phyloP scores from a whole-genome alignment of 805 yeast species.

The Metschnikowia lachancei region DNA sequence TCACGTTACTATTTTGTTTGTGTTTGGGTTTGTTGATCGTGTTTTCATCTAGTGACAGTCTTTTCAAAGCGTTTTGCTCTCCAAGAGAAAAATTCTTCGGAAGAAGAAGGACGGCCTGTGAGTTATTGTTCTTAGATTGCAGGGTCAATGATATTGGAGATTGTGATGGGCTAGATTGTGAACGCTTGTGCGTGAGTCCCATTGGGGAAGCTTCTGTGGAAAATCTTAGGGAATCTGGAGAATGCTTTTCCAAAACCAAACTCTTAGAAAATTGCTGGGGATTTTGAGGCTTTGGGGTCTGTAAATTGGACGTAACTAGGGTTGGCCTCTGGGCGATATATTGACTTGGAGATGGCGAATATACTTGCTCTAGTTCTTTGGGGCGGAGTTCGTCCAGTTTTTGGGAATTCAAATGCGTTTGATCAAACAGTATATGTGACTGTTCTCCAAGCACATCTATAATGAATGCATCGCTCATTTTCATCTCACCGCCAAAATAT shows the following conservation, averaged over 20 bases:
- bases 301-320: constrained; percentile 16
- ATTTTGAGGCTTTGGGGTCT: constrained; percentile 38
- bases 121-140: constrained; percentile 19
- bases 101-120: constrained; percentile 48
- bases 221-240: constrained; percentile 14
- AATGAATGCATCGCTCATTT: constrained; percentile 59
- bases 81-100: constrained; percentile 46
- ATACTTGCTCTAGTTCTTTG: neutral
- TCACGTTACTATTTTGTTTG: constrained; percentile 15
- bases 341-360: constrained; percentile 5
- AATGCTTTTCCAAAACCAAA: constrained; percentile 7
- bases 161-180: constrained; percentile 35
- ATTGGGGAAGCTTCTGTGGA: constrained; percentile 5
- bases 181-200: constrained; percentile 21
- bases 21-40: constrained; percentile 1
- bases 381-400: neutral
- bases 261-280: constrained; percentile 14
- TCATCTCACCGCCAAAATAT: constrained; percentile 67
- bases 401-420: neutral
- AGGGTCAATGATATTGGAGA: constrained; percentile 19
- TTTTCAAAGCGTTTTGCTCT: constrained; percentile 23
- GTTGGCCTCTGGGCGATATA: neutral
- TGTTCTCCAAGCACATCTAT: constrained; percentile 39
- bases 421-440: constrained; percentile 4
- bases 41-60: constrained; percentile 21